Conservation (phyloP, 2,329 filamentous ascomycete genomes). For the Raffaelea albimanens region DNA sequence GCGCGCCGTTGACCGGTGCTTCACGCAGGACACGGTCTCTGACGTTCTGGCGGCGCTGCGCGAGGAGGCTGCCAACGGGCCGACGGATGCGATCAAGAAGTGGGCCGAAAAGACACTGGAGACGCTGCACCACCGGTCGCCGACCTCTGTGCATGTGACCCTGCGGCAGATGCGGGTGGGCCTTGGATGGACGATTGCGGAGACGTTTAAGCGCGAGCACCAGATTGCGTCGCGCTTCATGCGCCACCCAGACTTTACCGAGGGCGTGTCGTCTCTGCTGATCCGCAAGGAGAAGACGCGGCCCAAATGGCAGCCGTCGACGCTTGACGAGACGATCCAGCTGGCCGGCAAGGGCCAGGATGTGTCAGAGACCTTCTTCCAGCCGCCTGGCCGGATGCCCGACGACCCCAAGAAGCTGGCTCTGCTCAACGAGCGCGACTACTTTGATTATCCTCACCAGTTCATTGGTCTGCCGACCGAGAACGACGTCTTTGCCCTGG, state of each 20-base stretch:
- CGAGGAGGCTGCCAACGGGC: conserved; percentile 53
- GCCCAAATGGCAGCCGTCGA: conserved; percentile 68
- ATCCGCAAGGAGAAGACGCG: conserved; percentile 51
- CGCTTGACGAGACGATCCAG: conserved; percentile 55
- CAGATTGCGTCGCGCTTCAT: conserved; percentile 82
- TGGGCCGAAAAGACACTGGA: conserved; percentile 75
- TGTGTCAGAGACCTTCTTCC: conserved; percentile 62
- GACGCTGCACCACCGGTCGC: conserved; percentile 70
- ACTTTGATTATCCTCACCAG: conserved; percentile 62
- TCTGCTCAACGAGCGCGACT: conserved; percentile 56
- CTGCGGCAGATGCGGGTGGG: conserved; percentile 75
- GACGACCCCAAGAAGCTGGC: conserved; percentile 36
- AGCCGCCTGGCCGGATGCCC: conserved; percentile 24
- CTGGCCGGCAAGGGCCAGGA: conserved; percentile 33
- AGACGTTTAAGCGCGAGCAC: conserved; percentile 81
- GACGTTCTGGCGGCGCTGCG: conserved; percentile 63
- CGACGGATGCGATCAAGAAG: conserved; percentile 57
- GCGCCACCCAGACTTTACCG: conserved; percentile 80
- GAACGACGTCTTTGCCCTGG: conserved; percentile 39
- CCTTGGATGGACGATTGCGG: conserved; percentile 64
- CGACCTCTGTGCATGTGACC: conserved; percentile 77
- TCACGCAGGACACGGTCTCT: conserved; percentile 55
- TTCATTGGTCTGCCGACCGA: conserved; percentile 68
- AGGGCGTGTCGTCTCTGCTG: conserved; percentile 78
- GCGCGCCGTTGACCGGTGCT: conserved; percentile 76